Conservation (phyloP, 164 flowering plant species). For the Macadamia integrifolia region DNA sequence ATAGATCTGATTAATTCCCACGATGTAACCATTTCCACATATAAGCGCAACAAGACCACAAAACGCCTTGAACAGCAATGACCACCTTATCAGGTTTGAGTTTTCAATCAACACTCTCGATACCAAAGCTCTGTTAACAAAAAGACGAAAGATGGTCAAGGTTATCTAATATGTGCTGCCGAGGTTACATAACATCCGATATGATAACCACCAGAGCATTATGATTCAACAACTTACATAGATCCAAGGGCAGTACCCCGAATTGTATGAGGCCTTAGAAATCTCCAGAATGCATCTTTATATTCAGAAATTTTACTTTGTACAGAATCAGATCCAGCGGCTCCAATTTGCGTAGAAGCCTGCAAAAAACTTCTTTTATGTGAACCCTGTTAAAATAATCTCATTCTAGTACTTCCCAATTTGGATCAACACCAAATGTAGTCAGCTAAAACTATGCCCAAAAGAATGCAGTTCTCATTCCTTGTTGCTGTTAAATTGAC, state of each 20-base stretch:
- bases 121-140: conserved; percentile 74
- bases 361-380: conserved; percentile 20
- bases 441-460: not conserved
- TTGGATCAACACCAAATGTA: not conserved
- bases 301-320: conserved; percentile 49
- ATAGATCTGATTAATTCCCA: conserved; percentile 97
- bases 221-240: conserved; percentile 34
- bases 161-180: not conserved
- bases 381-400: conserved; percentile 2
- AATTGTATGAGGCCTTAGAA: conserved; percentile 92
- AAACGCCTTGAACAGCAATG: conserved; percentile 71
- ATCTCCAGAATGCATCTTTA: conserved; percentile 90
- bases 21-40: conserved; percentile 95
- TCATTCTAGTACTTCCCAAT: not conserved
- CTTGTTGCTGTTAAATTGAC: too few relatives aligned
- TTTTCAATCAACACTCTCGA: conserved; percentile 86
- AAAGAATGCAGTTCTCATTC: not conserved
- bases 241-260: conserved; percentile 96
- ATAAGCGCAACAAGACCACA: conserved; percentile 86
- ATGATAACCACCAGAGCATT: not conserved
- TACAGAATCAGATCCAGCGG: conserved; percentile 66
- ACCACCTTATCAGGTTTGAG: conserved; percentile 79
- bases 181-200: not conserved
- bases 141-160: conserved; percentile 6
- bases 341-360: conserved; percentile 75